Percentiles rank a stretch among this genome's conserved stretches.
Evolutionary conservation across 768 basidiomycete genomes (phyloP).

Genomic region (Suillus cothurnatus): DNA sequence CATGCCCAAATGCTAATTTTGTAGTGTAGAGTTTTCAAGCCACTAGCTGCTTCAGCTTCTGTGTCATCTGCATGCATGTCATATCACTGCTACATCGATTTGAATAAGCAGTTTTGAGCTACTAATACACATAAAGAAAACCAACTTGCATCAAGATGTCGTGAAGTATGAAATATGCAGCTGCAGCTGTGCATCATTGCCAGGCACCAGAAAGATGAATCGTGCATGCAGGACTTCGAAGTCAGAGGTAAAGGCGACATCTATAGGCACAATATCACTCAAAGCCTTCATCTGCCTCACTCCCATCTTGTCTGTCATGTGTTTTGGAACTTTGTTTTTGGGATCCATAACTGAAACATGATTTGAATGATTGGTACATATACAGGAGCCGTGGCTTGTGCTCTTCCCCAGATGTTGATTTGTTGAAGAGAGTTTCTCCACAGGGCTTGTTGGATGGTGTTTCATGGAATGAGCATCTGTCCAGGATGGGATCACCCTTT

Average conservation of each 20-base stretch:
- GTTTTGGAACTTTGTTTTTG: neutral
- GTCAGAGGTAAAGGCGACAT: neutral
- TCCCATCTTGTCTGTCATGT: neutral
- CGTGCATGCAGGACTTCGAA: neutral
- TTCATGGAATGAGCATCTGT: too few species aligned
- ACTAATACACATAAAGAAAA: too few species aligned
- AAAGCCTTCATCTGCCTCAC: neutral
- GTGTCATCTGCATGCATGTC: neutral
- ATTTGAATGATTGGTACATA: too few species aligned
- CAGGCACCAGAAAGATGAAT: neutral
- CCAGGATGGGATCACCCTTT: too few species aligned
- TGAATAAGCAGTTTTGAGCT: too few species aligned
- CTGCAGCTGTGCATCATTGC: neutral
- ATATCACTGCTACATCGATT: neutral
- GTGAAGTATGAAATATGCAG: neutral
- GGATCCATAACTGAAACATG: neutral
- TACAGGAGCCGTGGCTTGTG: too few species aligned
- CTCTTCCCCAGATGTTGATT: too few species aligned
- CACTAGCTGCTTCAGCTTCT: too few species aligned
- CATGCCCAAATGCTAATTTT: too few species aligned
- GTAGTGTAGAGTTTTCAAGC: too few species aligned
- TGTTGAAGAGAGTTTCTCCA: too few species aligned
- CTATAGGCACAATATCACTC: neutral
- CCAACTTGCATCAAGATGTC: neutral
- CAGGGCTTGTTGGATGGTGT: too few species aligned